These are phyloP conservation scores for Cucurbita pepo DNA, from an alignment of 306 rosid genomes.

Conservation along the genomic window DNA sequence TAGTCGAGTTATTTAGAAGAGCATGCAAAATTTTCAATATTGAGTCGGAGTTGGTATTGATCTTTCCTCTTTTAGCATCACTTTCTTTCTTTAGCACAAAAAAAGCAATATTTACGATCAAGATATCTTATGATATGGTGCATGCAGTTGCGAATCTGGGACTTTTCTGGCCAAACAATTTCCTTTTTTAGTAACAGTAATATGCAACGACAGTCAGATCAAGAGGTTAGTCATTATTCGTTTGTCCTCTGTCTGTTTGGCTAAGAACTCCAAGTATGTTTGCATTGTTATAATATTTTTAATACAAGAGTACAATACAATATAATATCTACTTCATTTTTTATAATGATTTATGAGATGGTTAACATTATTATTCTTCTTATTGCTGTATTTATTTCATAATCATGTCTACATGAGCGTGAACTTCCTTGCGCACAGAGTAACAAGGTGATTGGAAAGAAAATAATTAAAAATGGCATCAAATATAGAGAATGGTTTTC, in stretches of 20 bases:
- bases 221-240: constrained; percentile 38
- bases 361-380: not conserved
- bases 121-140: constrained; percentile 6
- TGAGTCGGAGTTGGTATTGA: constrained; percentile 75
- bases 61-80: constrained; percentile 4
- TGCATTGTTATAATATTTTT: not conserved
- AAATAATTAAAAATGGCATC: not conserved
- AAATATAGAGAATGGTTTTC: not conserved
- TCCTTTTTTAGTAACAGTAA: constrained; percentile 29
- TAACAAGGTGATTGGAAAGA: not conserved
- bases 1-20: constrained; percentile 62
- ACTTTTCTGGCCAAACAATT: constrained; percentile 72
- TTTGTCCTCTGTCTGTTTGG: not conserved
- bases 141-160: constrained; percentile 84
- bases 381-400: not conserved
- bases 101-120: constrained; percentile 8
- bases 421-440: not conserved
- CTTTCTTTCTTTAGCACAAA: not conserved
- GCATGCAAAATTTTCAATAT: constrained; percentile 79
- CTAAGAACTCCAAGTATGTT: not conserved
- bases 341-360: not conserved
- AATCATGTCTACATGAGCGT: not conserved
- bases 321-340: not conserved
- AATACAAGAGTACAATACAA: not conserved
- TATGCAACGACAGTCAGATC: constrained; percentile 56